These are phyloP conservation scores for Colletotrichum endophyticum DNA, from an alignment of 2,329 filamentous ascomycete genomes.

Conservation along the genomic window DNA sequence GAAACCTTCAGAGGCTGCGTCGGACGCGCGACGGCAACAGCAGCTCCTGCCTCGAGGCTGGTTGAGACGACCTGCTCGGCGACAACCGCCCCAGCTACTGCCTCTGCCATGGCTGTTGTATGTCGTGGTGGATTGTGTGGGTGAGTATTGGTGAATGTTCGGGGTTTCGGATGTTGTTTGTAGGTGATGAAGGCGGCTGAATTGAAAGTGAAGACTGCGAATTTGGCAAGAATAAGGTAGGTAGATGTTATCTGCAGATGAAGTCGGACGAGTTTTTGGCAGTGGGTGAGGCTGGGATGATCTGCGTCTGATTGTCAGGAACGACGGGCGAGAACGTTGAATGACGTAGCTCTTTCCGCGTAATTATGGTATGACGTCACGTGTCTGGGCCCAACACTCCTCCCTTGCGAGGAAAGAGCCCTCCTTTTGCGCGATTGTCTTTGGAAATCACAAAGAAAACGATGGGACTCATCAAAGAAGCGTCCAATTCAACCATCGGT, in stretches of 20 bases:
- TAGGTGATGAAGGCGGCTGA: not conserved
- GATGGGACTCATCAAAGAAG: not conserved
- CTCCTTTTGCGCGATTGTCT: not conserved
- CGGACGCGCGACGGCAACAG: constrained; percentile 52
- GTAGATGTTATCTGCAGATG: not conserved
- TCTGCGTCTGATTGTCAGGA: not conserved
- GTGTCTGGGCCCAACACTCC: not conserved
- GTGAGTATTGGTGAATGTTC: not conserved
- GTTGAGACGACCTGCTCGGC: constrained; percentile 46
- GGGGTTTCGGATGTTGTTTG: not conserved
- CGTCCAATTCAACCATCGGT: not conserved
- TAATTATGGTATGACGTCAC: constrained; percentile 13
- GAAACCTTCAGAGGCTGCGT: constrained; percentile 56
- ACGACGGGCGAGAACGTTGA: not conserved
- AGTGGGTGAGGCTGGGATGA: not conserved
- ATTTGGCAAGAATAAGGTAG: not conserved
- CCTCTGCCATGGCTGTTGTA: constrained; percentile 37
- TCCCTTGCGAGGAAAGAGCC: not conserved
- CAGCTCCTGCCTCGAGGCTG: constrained; percentile 41
- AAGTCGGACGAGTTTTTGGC: not conserved
- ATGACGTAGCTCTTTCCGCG: constrained; percentile 11
- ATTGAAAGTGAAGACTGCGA: not conserved
- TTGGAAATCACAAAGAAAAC: not conserved
- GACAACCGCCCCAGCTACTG: constrained; percentile 39
- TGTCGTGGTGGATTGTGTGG: not conserved